Evolutionary conservation across 352 stramenopile genomes (phyloP), one percentile per base, ranked within the genome.

Genomic region (Blastocystis sp.): DNA sequence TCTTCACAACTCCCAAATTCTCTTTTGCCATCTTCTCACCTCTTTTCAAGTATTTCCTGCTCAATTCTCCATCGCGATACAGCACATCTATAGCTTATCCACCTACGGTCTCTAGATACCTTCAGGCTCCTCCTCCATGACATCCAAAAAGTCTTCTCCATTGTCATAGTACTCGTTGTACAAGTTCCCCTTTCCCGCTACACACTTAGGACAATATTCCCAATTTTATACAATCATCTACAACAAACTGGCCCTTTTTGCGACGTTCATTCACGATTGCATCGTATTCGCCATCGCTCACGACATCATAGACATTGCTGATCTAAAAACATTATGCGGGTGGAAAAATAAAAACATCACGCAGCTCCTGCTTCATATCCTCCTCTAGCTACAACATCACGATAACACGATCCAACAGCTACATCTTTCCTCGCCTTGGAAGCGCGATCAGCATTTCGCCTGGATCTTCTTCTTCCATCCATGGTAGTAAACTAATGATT

Each of bases 311-410:
- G n/a, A 85, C 73, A 69, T 85, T 50, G 34, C n/a, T 9, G 6
- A 68, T 85, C 73, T 85, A 85, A 30, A 85, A 18, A 3, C 20
- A 53, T 53, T 30, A 24, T 47, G 2, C 30, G 20, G 1, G 3
- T 13, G 18, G 2, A 30, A 9, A 26, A 5, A 24, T 34, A 45
- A 6, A 6, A 3, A 85, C 73, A 30, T 69, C 56, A 20, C 24
- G 73, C n/a, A 85, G 24, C 24, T 85, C 47, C 9, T 66, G 47
- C 50, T 85, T 85, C 73, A 24, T 85, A 85, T 85, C 73, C 73
- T 85, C 73, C 53, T 85, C 73, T 18, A 85, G 34, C 73, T 85
- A 85, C 73, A 85, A 39, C 34, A 69, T 85, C 47, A 85, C 41
- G 30, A 37, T 47, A 18, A 39, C 16, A 68, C 16, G 6, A 24